A percentile compares a stretch with the other conserved stretches of the same genome.
These are phyloP conservation scores for Chlamydomonas schloesseri DNA, from an alignment of 139 green algal genomes.

Conservation along the genomic window DNA sequence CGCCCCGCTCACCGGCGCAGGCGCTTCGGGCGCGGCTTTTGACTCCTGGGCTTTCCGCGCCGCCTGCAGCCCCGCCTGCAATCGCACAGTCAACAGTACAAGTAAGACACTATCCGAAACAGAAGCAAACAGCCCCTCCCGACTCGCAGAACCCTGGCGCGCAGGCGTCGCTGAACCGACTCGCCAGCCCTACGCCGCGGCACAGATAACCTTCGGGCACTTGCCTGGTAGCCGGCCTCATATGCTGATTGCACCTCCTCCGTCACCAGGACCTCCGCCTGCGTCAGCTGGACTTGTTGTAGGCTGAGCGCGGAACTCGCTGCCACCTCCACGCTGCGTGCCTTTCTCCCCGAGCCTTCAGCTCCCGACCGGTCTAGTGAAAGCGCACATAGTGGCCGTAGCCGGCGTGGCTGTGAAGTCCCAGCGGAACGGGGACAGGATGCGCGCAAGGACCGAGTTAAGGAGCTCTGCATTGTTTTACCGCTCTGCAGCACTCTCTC, in stretches of 20 bases:
- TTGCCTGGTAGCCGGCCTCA: conserved; percentile 21
- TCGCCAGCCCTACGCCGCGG: too few relatives aligned
- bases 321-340: too few relatives aligned
- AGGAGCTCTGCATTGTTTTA: neutral
- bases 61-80: conserved; percentile 26
- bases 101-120: too few relatives aligned
- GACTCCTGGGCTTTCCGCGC: neutral
- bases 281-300: neutral
- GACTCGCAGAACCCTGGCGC: too few relatives aligned
- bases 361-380: conserved; percentile 8
- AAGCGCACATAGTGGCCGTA: conserved; percentile 14
- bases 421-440: neutral
- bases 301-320: neutral
- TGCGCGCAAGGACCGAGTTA: too few relatives aligned
- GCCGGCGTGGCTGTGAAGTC: neutral
- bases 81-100: neutral
- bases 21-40: neutral
- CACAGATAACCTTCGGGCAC: too few relatives aligned
- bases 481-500: too few relatives aligned
- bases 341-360: too few relatives aligned
- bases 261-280: neutral
- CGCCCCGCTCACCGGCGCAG: too few relatives aligned
- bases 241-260: conserved; percentile 14
- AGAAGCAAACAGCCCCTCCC: too few relatives aligned
- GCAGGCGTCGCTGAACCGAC: too few relatives aligned